phyloP scores from a whole-genome alignment of 2,329 filamentous ascomycete species.

The Pseudogymnoascus sp. region DNA sequence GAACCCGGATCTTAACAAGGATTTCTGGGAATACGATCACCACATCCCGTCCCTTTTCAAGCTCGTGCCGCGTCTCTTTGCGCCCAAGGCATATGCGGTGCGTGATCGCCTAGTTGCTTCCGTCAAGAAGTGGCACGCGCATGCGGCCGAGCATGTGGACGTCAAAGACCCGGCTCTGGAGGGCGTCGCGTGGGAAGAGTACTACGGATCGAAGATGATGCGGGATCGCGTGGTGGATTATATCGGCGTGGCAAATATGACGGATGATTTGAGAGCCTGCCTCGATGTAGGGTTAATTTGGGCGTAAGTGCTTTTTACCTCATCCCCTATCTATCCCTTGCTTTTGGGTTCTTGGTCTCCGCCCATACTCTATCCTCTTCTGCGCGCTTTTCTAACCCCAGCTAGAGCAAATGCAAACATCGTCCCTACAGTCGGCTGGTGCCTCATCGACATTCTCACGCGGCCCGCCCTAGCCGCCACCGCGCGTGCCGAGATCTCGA shows the following conservation, averaged over 20 bases:
- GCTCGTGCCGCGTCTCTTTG: constrained; percentile 23
- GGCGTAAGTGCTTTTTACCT: constrained; percentile 15
- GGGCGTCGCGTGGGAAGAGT: constrained; percentile 25
- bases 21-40: constrained; percentile 28
- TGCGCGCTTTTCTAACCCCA: constrained; percentile 7
- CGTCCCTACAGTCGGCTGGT: constrained; percentile 24
- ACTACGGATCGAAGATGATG: constrained; percentile 27
- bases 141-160: constrained; percentile 19
- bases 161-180: constrained; percentile 15
- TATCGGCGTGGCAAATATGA: constrained; percentile 11
- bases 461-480: constrained; percentile 18
- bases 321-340: not conserved
- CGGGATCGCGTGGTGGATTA: constrained; percentile 16
- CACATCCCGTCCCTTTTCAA: constrained; percentile 20
- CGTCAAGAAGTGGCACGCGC: constrained; percentile 24
- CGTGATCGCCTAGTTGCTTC: constrained; percentile 21
- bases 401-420: constrained; percentile 23
- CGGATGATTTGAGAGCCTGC: constrained; percentile 13
- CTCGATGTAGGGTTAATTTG: constrained; percentile 22
- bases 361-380: too few species aligned
- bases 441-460: constrained; percentile 21
- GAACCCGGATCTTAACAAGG: constrained; percentile 20
- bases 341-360: not conserved
- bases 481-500: constrained; percentile 21
- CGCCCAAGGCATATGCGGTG: constrained; percentile 18